A percentile compares a stretch with the other conserved stretches of the same genome.
Evolutionary conservation across 176 grass and related monocot genomes (phyloP).

Genomic region (Cenchrus americanus): DNA sequence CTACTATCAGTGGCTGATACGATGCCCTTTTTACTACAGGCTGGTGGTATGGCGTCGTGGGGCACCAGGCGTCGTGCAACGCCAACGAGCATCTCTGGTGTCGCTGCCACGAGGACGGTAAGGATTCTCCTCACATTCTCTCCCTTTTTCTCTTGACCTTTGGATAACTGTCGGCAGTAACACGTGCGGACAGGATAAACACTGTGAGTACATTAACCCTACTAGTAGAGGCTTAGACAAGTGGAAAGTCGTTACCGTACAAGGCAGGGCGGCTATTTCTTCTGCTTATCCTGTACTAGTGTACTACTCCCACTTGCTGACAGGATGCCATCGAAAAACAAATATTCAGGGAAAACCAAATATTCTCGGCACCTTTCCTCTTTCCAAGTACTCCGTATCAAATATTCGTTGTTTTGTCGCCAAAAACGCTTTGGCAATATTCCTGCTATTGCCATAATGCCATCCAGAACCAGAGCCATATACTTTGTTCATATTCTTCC

Average conservation of each 20-base stretch:
- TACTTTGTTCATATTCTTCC: neutral
- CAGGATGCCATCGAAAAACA: neutral
- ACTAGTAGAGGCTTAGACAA: neutral
- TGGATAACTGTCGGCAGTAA: constrained; percentile 22
- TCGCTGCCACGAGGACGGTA: constrained; percentile 79
- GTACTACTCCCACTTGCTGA: neutral
- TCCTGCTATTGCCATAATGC: constrained; percentile 2
- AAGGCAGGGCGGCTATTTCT: neutral
- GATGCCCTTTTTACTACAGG: constrained; percentile 53
- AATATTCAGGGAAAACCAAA: constrained; percentile 25
- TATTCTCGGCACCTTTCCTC: neutral
- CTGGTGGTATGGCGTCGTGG: constrained; percentile 94
- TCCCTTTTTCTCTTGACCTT: neutral
- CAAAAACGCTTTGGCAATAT: neutral
- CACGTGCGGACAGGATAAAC: constrained; percentile 25
- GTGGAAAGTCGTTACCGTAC: neutral
- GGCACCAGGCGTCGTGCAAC: constrained; percentile 71
- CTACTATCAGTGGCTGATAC: neutral
- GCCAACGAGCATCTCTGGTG: constrained; percentile 60
- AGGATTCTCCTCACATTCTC: neutral
- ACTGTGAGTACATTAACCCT: too few species aligned
- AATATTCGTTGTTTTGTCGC: constrained; percentile 13
- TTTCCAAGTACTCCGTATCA: constrained; percentile 4
- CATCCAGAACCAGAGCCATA: neutral
- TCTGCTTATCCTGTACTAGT: neutral